Conservation (phyloP, 2,329 filamentous ascomycete species). For the Cladosporium sp. region DNA sequence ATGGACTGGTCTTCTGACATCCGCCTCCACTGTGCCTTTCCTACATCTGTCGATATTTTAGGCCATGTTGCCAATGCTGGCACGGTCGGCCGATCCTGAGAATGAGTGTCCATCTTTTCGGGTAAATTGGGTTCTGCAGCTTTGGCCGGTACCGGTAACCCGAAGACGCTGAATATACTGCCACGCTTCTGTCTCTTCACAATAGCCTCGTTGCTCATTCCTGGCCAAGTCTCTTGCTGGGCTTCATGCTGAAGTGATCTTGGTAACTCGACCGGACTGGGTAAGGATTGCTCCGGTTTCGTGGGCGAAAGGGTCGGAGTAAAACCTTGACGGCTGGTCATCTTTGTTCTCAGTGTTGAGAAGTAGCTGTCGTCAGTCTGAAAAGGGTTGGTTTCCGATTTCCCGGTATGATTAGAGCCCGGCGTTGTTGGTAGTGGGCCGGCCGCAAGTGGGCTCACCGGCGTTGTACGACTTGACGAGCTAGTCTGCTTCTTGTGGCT, state of each 20-base stretch:
- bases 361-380: slow-evolving; percentile 21
- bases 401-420: not conserved
- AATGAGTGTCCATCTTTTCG: not conserved
- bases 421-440: slow-evolving; percentile 5
- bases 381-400: slow-evolving; percentile 15
- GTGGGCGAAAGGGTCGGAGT: slow-evolving; percentile 16
- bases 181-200: slow-evolving; percentile 26
- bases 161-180: slow-evolving; percentile 27
- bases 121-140: not conserved
- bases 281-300: not conserved
- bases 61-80: not conserved
- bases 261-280: not conserved
- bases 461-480: slow-evolving; percentile 9
- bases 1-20: slow-evolving; percentile 3
- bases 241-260: not conserved
- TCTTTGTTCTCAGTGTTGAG: slow-evolving; percentile 12
- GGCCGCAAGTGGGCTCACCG: not conserved
- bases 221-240: not conserved
- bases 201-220: not conserved
- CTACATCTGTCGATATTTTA: not conserved
- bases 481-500: not conserved
- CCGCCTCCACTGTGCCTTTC: not conserved
- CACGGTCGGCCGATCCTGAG: not conserved
- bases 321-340: slow-evolving; percentile 12
- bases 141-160: slow-evolving; percentile 20